phyloP scores from a whole-genome alignment of 1,284 basidiomycete species.

The Neonothopanus nambi region DNA sequence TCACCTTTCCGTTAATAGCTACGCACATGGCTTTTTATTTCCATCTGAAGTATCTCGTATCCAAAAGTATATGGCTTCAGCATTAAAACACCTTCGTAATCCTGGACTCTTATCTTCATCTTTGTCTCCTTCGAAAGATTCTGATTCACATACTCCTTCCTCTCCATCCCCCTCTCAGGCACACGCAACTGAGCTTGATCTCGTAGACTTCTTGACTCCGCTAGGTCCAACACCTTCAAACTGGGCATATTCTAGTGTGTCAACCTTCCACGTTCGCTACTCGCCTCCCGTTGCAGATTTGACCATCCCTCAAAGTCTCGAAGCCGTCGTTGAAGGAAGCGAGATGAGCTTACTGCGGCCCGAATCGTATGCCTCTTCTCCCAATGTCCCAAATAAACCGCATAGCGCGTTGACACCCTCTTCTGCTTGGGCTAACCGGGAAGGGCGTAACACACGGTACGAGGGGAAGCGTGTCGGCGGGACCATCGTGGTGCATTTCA shows the following conservation, averaged over 20 bases:
- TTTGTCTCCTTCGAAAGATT: neutral
- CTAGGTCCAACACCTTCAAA: constrained; percentile 45
- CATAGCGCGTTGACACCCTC: constrained; percentile 50
- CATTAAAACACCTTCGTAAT: constrained; percentile 31
- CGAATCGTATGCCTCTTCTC: constrained; percentile 38
- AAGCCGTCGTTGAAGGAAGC: constrained; percentile 92
- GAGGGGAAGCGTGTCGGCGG: constrained; percentile 79
- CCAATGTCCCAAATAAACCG: constrained; percentile 18
- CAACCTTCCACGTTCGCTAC: constrained; percentile 84
- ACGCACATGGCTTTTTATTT: constrained; percentile 96
- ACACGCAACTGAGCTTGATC: constrained; percentile 15
- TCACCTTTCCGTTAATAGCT: constrained; percentile 44
- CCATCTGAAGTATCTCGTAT: constrained; percentile 84
- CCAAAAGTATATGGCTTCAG: constrained; percentile 44
- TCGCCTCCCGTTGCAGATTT: constrained; percentile 69
- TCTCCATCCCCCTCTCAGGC: neutral
- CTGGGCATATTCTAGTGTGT: constrained; percentile 85
- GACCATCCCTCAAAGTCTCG: constrained; percentile 74
- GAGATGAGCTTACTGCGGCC: constrained; percentile 71
- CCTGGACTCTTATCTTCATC: neutral
- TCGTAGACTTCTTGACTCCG: neutral
- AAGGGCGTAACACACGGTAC: constrained; percentile 70
- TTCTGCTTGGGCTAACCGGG: constrained; percentile 68
- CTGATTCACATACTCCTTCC: neutral
- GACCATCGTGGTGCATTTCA: constrained; percentile 93